Conservation (phyloP, 225 moss, liverwort and hornwort species). For the Anthoceros angustus region DNA sequence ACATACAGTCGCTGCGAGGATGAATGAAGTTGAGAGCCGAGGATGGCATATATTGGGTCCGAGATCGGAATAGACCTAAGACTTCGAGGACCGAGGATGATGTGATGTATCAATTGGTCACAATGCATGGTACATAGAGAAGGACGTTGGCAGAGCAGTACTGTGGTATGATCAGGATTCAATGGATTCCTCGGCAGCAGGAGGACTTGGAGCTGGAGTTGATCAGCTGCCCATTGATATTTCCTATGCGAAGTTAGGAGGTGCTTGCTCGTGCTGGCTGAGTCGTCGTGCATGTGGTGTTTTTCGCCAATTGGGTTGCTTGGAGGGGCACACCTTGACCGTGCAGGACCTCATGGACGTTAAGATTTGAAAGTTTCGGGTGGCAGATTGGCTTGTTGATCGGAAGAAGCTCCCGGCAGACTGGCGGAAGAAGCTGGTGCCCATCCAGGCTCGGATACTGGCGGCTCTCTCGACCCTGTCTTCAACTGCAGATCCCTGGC, state of each 20-base stretch:
- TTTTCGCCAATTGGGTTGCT: not conserved
- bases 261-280: constrained; percentile 14
- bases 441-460: constrained; percentile 42
- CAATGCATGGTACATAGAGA: no score
- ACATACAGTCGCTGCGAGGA: no score
- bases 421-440: constrained; percentile 83
- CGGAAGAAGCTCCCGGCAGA: constrained; percentile 69
- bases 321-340: not conserved
- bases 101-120: no score
- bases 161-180: no score
- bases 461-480: constrained; percentile 47
- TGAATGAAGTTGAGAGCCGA: no score
- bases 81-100: no score
- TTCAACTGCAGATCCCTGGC: constrained; percentile 38
- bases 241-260: constrained; percentile 77
- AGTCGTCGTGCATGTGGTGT: not conserved
- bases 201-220: not conserved
- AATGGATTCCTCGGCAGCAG: no score
- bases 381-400: constrained; percentile 85
- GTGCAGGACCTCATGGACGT: not conserved
- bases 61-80: no score
- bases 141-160: no score
- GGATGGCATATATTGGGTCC: no score
- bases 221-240: constrained; percentile 85
- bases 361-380: constrained; percentile 2